Conservation (phyloP, 805 yeast genomes). For the Komagataella kurtzmanii region DNA sequence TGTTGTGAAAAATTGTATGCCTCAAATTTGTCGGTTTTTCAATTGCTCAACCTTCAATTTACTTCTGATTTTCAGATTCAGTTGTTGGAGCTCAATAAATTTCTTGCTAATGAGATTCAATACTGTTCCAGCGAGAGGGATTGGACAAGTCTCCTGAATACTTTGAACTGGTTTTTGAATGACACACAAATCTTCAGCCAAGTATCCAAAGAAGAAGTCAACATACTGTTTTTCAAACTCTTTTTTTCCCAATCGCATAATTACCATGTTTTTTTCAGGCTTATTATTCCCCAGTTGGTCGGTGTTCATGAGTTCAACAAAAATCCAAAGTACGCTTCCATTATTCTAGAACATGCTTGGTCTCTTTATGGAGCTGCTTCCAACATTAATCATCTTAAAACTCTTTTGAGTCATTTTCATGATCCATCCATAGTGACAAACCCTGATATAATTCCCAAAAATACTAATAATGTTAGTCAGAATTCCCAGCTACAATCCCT, state of each 20-base stretch:
- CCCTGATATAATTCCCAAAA: neutral
- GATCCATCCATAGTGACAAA: neutral
- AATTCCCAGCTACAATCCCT: neutral
- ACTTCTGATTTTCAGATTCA: slow-evolving; percentile 7
- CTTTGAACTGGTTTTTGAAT: slow-evolving; percentile 14
- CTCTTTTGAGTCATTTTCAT: neutral
- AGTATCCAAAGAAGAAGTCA: slow-evolving; percentile 9
- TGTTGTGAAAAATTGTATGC: neutral
- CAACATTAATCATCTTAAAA: slow-evolving; percentile 4
- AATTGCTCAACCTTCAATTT: neutral
- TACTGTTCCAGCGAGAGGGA: slow-evolving; percentile 4
- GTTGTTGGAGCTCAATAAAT: slow-evolving; percentile 11
- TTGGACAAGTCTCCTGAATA: slow-evolving; percentile 14
- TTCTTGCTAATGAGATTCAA: slow-evolving; percentile 12
- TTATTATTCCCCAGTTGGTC: neutral
- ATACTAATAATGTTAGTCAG: neutral
- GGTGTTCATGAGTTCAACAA: neutral
- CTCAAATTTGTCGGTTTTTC: neutral
- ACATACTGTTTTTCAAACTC: slow-evolving; percentile 3
- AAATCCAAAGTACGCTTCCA: slow-evolving; percentile 6
- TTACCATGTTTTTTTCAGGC: slow-evolving; percentile 6
- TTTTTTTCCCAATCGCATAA: slow-evolving; percentile 2
- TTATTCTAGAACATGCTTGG: slow-evolving; percentile 12
- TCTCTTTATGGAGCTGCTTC: slow-evolving; percentile 13
- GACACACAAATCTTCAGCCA: slow-evolving; percentile 14